A percentile compares a stretch with the other conserved stretches of the same genome.
phyloP scores from a whole-genome alignment of 75 land plant genomes.

The Larix kaempferi region DNA sequence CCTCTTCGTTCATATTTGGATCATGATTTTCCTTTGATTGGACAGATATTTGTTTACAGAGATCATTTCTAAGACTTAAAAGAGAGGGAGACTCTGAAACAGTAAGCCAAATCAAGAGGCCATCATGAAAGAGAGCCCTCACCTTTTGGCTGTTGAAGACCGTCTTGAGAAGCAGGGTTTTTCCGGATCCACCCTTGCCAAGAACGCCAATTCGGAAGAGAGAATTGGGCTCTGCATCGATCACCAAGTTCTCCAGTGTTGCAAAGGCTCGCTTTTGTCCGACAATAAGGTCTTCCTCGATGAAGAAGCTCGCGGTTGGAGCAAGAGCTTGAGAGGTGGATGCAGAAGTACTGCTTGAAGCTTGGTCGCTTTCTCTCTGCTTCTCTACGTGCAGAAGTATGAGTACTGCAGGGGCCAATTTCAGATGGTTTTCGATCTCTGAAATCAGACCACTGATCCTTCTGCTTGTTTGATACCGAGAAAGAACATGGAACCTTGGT shows the following conservation, averaged over 20 bases:
- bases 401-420: not conserved
- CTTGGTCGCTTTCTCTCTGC: not conserved
- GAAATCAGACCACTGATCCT: not conserved
- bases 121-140: not conserved
- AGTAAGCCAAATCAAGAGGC: not conserved
- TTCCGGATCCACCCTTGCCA: not conserved
- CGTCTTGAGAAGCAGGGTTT: not conserved
- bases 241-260: not conserved
- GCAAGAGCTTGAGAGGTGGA: not conserved
- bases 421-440: not conserved
- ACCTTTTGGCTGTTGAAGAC: not conserved
- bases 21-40: too few relatives aligned
- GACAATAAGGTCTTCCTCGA: not conserved
- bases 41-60: not conserved
- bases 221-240: not conserved
- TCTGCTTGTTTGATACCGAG: not conserved
- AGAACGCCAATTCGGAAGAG: not conserved
- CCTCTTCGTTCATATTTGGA: too few relatives aligned
- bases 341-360: not conserved
- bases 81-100: not conserved
- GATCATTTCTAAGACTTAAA: not conserved
- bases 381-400: not conserved
- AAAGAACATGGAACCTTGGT: not conserved
- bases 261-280: not conserved
- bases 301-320: not conserved